Conservation (phyloP, 371 early-diverging fungal species). For the Blyttiomyces sp. region DNA sequence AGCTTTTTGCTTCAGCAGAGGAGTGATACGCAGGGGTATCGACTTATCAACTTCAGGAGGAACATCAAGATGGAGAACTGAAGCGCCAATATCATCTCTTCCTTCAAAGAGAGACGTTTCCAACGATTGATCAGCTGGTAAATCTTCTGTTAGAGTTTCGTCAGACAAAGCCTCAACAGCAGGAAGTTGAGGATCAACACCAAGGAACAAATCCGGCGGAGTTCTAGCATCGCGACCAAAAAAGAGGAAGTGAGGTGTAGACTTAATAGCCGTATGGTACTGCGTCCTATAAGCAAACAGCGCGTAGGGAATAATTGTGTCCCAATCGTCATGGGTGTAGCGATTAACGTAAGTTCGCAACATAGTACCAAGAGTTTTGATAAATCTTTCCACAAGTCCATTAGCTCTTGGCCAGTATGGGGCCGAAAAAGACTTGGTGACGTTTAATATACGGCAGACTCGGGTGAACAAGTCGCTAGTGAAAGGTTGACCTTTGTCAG, state of each 20-base stretch:
- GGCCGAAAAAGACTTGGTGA: constrained; percentile 1
- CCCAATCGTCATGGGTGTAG: constrained; percentile 10
- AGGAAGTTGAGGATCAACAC: neutral
- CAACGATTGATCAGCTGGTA: neutral
- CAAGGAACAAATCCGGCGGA: constrained; percentile 7
- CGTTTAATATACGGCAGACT: neutral
- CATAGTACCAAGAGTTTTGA: constrained; percentile 5
- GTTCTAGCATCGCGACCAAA: constrained; percentile 6
- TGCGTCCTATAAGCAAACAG: constrained; percentile 6
- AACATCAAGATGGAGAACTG: no score
- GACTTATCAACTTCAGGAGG: no score
- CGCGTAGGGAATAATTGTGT: constrained; percentile 6
- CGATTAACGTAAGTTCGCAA: constrained; percentile 9
- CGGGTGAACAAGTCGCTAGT: neutral
- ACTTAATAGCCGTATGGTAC: constrained; percentile 1
- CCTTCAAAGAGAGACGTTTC: neutral
- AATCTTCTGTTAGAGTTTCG: neutral
- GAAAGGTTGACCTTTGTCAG: constrained; percentile 12
- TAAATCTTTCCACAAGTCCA: constrained; percentile 13
- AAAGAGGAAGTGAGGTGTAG: constrained; percentile 6
- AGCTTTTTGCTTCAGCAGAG: neutral
- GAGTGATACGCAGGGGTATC: neutral
- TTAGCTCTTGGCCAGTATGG: constrained; percentile 15
- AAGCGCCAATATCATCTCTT: no score
- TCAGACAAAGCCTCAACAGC: neutral